These are phyloP conservation scores for Neobulgaria alba DNA, from an alignment of 2,329 filamentous ascomycete genomes.

Conservation along the genomic window DNA sequence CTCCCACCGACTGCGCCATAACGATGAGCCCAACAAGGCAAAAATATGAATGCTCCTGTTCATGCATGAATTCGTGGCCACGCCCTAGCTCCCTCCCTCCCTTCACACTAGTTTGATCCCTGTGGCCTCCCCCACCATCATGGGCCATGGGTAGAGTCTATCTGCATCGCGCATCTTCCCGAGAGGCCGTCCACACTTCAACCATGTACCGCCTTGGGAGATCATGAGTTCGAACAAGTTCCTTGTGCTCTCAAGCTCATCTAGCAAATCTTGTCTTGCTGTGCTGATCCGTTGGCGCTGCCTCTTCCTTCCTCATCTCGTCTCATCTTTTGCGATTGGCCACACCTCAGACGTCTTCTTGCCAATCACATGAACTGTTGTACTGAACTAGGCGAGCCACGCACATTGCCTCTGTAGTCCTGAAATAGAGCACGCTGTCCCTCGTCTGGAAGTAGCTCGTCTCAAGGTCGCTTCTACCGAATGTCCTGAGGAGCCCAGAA, in stretches of 20 bases:
- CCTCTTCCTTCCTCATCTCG: slow-evolving; percentile 17
- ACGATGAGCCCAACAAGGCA: slow-evolving; percentile 15
- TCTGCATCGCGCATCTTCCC: slow-evolving; percentile 29
- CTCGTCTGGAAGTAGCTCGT: slow-evolving; percentile 25
- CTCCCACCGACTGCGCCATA: slow-evolving; percentile 8
- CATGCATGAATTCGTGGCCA: slow-evolving; percentile 31
- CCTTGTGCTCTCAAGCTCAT: slow-evolving; percentile 17
- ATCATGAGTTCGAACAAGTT: slow-evolving; percentile 28
- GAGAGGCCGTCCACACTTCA: slow-evolving; percentile 23
- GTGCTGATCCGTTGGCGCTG: slow-evolving; percentile 26
- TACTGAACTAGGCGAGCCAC: slow-evolving; percentile 34
- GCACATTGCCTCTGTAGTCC: slow-evolving; percentile 33
- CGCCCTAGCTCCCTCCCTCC: slow-evolving; percentile 15
- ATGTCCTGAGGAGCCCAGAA: slow-evolving; percentile 10
- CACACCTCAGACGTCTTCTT: slow-evolving; percentile 24
- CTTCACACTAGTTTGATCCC: slow-evolving; percentile 24
- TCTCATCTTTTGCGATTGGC: slow-evolving; percentile 36
- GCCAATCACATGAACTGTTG: slow-evolving; percentile 39
- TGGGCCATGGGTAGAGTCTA: slow-evolving; percentile 19
- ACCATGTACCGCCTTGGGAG: slow-evolving; percentile 16
- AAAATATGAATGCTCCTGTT: slow-evolving; percentile 25
- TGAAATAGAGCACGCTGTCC: slow-evolving; percentile 28
- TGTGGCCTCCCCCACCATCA: slow-evolving; percentile 21
- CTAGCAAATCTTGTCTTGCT: slow-evolving; percentile 21
- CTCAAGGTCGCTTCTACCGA: slow-evolving; percentile 24